Evolutionary conservation across 768 basidiomycete species (phyloP).

Genomic region (Zangia roseola): DNA sequence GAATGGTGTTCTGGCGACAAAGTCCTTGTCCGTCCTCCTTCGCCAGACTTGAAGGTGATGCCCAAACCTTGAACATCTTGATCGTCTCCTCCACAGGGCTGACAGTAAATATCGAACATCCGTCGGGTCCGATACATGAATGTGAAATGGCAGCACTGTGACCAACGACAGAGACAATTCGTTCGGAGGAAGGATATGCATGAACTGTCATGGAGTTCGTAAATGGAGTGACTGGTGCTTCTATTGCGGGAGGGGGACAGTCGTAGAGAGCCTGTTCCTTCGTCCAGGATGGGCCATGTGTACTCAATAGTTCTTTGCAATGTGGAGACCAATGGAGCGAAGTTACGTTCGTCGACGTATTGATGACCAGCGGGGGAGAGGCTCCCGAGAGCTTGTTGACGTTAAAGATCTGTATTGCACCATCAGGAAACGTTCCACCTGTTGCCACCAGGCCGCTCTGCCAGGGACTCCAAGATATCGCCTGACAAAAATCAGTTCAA

Average conservation of each 20-base stretch:
- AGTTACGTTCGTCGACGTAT: slow-evolving; percentile 51
- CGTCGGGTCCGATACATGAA: slow-evolving; percentile 62
- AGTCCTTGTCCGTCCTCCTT: slow-evolving; percentile 24
- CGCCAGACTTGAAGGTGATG: slow-evolving; percentile 16
- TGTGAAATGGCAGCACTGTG: slow-evolving; percentile 55
- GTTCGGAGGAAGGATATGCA: slow-evolving; percentile 51
- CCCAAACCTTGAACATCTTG: slow-evolving; percentile 75
- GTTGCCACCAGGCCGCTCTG: slow-evolving; percentile 64
- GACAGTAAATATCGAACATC: slow-evolving; percentile 61
- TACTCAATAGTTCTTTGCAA: slow-evolving; percentile 82
- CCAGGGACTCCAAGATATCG: slow-evolving; percentile 77
- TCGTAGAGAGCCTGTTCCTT: slow-evolving; percentile 19
- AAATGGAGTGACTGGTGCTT: slow-evolving; percentile 25
- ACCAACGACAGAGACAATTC: slow-evolving; percentile 55
- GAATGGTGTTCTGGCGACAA: slow-evolving; percentile 24
- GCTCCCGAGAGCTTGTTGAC: slow-evolving; percentile 40
- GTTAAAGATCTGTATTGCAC: slow-evolving; percentile 54
- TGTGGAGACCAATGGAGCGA: slow-evolving; percentile 71
- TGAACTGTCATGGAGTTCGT: slow-evolving; percentile 49
- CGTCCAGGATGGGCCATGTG: slow-evolving; percentile 51
- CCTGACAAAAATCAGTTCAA: slow-evolving; percentile 38
- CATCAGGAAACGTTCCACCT: slow-evolving; percentile 64
- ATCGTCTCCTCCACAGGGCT: slow-evolving; percentile 65
- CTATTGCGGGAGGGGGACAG: slow-evolving; percentile 19
- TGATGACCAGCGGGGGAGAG: slow-evolving; percentile 46